Base-by-base conservation (phyloP, 768 basidiomycete species). In the Daedalea quercina region DNA sequence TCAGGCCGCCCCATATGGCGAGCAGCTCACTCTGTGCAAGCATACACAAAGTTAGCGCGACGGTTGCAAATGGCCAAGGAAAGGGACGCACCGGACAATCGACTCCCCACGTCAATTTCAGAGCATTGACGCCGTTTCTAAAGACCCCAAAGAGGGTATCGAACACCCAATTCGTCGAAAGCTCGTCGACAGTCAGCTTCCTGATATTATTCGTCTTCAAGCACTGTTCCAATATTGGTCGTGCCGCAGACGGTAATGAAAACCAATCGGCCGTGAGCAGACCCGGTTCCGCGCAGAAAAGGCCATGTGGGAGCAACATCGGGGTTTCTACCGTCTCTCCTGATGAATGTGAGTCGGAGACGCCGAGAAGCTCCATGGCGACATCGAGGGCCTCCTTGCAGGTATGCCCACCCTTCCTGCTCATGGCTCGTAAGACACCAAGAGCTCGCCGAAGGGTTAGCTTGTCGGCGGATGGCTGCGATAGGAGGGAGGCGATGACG, bases 201-300 rank as follows among this genome's bases (percentile, higher is more conserved):
- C 81, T 72, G 28, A 89, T 68, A 56, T 85, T 83, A 15, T 71
- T 67, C 17, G 81, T 54, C 28, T 71, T 71, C 0, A 80, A 76
- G 37, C 79, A 78, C 57, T 81, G 73, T 6, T 78, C 77, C 47
- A 82, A 71, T 20, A 86, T 67, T 2, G 76, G 69, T 54, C 74
- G 72, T 12, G 88, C 80, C 0, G 68, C 69, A 1, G 60, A 60
- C 22, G 75, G 69, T 25, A 88, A 65, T 15, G 65, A 66, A 47
- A 65, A 70, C 64, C 73, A 83, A 1, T 84, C 82, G 2, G 70
- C 70, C 1, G 76, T 76, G 13, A 87, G 66, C 44, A 86, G 59
- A 2, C 81, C 81, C 13, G 82, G 78, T 42, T 69, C 69, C 0
- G 80, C 74, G 3, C 79, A 79, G 63, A 86, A 83, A 17, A 87